Base-by-base conservation (phyloP, 2,329 filamentous ascomycete species). In the Aspergillus awamori region DNA sequence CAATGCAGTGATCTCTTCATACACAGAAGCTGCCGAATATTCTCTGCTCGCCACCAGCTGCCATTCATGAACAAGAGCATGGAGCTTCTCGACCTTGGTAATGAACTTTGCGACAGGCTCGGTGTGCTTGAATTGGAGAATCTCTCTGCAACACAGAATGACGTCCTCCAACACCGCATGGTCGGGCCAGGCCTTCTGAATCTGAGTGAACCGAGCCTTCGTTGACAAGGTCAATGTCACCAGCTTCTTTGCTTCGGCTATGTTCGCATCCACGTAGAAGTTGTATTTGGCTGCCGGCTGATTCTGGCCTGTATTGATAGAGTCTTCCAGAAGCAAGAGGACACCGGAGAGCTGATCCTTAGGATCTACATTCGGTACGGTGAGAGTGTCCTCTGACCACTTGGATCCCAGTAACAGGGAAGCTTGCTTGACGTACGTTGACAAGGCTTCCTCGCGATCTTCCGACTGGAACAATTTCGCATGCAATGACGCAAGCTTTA, bases 41-140 rank as follows among this genome's bases (percentile, higher is more conserved):
- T 90, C 86, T 64, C 87, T 87, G 79, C 92, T 96, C 3, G 94
- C 93, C 77, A 97, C 93, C 45, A 90, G 88, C 74, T 99, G 93
- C 95, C 95, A 99, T 76, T 98, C 93, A 65, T 97, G 89, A 53
- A 99, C 86, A 66, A 89, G 88, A 0, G 83, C 84, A 76, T 98
- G 91, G 4, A 99, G 82, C 65, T 94, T 92, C 76, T 99, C 96
- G 3, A 95, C 84, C 72, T 90, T 92, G 1, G 90, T 91, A 56
- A 99, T 85, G 59, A 96, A 87, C 70, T 90, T 93, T 1, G 93
- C 93, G 4, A 99, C 82, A 0, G 95, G 93, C 59, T 97, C 93
- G 1, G 86, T 85, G 68, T 97, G 88, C 22, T 86, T 83, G 68
- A 97, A 86, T 58, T 89, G 84, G 2, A 96, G 82, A 0, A 96